phyloP scores from a whole-genome alignment of 352 stramenopile species.

The Globisporangium okanoganense region DNA sequence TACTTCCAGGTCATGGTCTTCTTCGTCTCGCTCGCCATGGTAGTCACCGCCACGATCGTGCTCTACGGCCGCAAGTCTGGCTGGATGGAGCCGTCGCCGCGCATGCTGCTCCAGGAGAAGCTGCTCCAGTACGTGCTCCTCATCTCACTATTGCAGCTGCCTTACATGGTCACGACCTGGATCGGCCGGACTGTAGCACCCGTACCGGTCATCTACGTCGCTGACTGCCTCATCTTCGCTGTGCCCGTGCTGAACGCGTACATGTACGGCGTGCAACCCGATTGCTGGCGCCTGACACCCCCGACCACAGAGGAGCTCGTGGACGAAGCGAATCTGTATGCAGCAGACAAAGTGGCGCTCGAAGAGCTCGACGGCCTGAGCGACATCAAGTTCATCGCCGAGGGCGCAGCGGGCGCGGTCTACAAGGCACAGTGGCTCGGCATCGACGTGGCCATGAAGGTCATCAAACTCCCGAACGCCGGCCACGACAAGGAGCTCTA shows the following conservation, averaged over 20 bases:
- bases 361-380: constrained; percentile 26
- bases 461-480: constrained; percentile 40
- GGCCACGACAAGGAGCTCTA: constrained; percentile 41
- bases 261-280: constrained; percentile 54
- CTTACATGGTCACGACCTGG: constrained; percentile 32
- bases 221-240: constrained; percentile 51
- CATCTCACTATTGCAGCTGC: constrained; percentile 42
- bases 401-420: constrained; percentile 50
- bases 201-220: constrained; percentile 28
- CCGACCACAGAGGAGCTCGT: constrained; percentile 10
- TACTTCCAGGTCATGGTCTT: constrained; percentile 47
- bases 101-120: constrained; percentile 37
- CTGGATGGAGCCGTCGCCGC: constrained; percentile 36
- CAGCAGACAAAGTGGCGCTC: constrained; percentile 16
- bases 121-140: constrained; percentile 22
- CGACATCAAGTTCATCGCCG: constrained; percentile 37
- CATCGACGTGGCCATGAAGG: constrained; percentile 76
- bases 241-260: constrained; percentile 58
- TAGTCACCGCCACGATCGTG: constrained; percentile 26
- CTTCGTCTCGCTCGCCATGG: constrained; percentile 33
- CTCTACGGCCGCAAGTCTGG: constrained; percentile 37
- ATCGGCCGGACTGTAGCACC: constrained; percentile 23
- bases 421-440: constrained; percentile 73
- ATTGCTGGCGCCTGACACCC: constrained; percentile 30
- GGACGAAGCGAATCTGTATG: constrained; percentile 12